phyloP scores from a whole-genome alignment of 768 basidiomycete genomes.

The Mrakia frigida region DNA sequence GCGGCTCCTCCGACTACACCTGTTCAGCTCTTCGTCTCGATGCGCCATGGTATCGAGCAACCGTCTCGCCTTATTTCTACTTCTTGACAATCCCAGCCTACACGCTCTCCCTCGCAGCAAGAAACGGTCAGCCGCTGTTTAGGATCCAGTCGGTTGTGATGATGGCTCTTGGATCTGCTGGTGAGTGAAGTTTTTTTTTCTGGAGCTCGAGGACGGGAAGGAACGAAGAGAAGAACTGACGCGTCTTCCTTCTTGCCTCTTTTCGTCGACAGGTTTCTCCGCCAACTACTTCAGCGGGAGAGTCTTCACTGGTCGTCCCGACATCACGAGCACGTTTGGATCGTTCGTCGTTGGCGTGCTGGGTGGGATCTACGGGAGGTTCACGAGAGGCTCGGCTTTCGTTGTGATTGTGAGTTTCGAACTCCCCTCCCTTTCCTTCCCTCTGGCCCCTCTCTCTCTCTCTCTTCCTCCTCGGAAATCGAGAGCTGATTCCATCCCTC shows the following conservation, averaged over 20 bases:
- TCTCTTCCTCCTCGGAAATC: background rate
- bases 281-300: constrained; percentile 64
- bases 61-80: constrained; percentile 64
- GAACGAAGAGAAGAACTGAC: too few species aligned
- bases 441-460: background rate
- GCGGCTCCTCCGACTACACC: constrained; percentile 56
- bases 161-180: constrained; percentile 53
- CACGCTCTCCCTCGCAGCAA: constrained; percentile 42
- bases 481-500: background rate
- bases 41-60: constrained; percentile 68
- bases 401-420: constrained; percentile 70
- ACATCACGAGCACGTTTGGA: constrained; percentile 65
- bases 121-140: constrained; percentile 47
- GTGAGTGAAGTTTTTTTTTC: too few species aligned
- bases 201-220: too few species aligned
- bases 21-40: constrained; percentile 57
- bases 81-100: constrained; percentile 47
- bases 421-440: too few species aligned
- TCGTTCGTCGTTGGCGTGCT: constrained; percentile 76
- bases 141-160: constrained; percentile 44
- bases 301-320: constrained; percentile 60
- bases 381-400: constrained; percentile 64
- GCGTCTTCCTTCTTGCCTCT: too few species aligned
- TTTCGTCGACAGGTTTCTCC: constrained; percentile 48
- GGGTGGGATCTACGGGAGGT: constrained; percentile 68